Percentiles rank a stretch among this genome's conserved stretches.
These are phyloP conservation scores for Candida boleticola DNA, from an alignment of 805 yeast species.

Conservation along the genomic window DNA sequence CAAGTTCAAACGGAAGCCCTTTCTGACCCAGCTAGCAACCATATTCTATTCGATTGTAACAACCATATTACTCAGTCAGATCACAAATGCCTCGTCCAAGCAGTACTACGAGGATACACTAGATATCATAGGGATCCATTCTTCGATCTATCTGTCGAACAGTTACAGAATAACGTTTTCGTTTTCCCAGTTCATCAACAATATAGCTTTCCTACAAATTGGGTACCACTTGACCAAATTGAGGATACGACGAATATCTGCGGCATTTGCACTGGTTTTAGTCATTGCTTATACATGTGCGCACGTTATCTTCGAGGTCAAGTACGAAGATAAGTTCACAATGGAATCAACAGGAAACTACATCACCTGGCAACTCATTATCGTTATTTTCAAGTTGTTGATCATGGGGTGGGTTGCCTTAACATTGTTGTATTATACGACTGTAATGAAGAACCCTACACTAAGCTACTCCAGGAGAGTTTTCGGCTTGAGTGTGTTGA, in stretches of 20 bases:
- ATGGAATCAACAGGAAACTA: slow-evolving; percentile 3
- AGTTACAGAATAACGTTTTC: slow-evolving; percentile 38
- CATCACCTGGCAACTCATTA: slow-evolving; percentile 24
- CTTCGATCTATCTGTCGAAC: slow-evolving; percentile 33
- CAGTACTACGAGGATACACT: slow-evolving; percentile 57
- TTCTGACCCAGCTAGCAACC: slow-evolving; percentile 56
- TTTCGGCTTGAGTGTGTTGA: slow-evolving; percentile 48
- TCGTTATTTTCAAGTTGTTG: slow-evolving; percentile 24
- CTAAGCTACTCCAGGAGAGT: slow-evolving; percentile 47
- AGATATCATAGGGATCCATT: slow-evolving; percentile 44
- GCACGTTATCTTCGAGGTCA: slow-evolving; percentile 13
- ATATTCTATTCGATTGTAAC: slow-evolving; percentile 52
- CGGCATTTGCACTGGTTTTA: slow-evolving; percentile 28
- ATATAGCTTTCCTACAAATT: slow-evolving; percentile 57
- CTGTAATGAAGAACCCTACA: slow-evolving; percentile 32
- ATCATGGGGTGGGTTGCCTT: slow-evolving; percentile 29
- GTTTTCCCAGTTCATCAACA: slow-evolving; percentile 43
- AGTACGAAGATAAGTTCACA: slow-evolving; percentile 4
- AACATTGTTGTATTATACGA: slow-evolving; percentile 37
- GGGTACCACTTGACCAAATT: slow-evolving; percentile 35
- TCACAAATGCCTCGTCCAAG: slow-evolving; percentile 43
- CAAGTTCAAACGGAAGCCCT: slow-evolving; percentile 51
- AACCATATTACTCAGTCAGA: slow-evolving; percentile 48
- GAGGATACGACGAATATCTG: slow-evolving; percentile 25
- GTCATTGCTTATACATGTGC: slow-evolving; percentile 20